Conservation (phyloP, 257 asterid species). For the Jasminum sambac region DNA sequence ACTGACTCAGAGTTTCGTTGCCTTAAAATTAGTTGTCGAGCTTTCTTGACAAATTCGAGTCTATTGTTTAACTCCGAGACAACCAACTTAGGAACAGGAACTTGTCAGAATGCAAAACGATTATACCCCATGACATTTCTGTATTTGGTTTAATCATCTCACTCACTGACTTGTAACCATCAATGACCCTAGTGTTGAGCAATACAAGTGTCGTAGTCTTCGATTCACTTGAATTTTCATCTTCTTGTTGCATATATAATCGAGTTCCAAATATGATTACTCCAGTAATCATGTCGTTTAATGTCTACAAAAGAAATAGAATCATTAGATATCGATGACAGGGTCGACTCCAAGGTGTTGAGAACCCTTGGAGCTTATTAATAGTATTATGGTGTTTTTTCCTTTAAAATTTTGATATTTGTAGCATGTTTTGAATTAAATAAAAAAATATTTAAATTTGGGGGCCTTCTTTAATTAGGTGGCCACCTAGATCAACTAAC, state of each 20-base stretch:
- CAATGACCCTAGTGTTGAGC: slow-evolving; percentile 56
- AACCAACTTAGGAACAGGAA: slow-evolving; percentile 44
- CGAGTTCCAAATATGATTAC: slow-evolving; percentile 51
- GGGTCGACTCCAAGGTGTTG: too few species aligned
- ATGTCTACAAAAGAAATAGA: slow-evolving; percentile 36
- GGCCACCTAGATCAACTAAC: too few species aligned
- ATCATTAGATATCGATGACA: too few species aligned
- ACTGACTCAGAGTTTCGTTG: slow-evolving; percentile 55
- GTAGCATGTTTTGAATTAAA: too few species aligned
- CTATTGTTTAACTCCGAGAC: slow-evolving; percentile 31
- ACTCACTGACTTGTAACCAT: slow-evolving; percentile 60
- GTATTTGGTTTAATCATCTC: slow-evolving; percentile 66
- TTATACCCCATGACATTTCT: slow-evolving; percentile 69
- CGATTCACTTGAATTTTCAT: slow-evolving; percentile 26
- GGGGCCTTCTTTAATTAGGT: too few species aligned
- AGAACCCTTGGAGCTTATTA: too few species aligned
- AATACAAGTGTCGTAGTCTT: slow-evolving; percentile 50
- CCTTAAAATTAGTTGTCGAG: slow-evolving; percentile 45
- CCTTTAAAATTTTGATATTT: too few species aligned
- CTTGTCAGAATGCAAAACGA: slow-evolving; percentile 56
- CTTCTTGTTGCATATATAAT: slow-evolving; percentile 52
- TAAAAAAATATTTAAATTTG: too few species aligned
- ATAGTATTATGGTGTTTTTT: too few species aligned
- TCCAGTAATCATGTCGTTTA: slow-evolving; percentile 70
- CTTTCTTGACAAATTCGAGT: slow-evolving; percentile 41